Conservation (phyloP, 2,329 filamentous ascomycete genomes). For the Sclerotinia trifoliorum region DNA sequence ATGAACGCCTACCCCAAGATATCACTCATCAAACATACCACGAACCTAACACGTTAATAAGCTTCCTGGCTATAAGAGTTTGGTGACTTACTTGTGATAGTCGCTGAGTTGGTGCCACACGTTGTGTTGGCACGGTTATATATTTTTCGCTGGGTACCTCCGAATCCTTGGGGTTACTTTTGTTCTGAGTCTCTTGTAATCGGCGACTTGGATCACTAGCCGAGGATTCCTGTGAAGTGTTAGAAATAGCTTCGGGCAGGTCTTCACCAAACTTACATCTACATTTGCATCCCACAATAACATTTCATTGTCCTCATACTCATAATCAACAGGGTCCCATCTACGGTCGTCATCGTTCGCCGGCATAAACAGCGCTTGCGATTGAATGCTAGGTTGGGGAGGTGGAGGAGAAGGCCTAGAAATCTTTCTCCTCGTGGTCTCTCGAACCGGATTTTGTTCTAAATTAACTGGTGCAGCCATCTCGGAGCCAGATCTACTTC, state of each 20-base stretch:
- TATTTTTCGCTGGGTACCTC: constrained; percentile 7
- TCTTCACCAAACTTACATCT: constrained; percentile 48
- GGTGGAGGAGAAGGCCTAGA: constrained; percentile 53
- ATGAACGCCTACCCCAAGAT: not conserved
- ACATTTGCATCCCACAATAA: constrained; percentile 73
- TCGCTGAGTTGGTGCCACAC: constrained; percentile 70
- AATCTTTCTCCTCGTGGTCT: constrained; percentile 39
- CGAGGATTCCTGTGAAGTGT: constrained; percentile 31
- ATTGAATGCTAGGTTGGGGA: constrained; percentile 57
- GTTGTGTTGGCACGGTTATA: constrained; percentile 32
- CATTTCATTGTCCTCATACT: constrained; percentile 63
- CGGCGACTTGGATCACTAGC: constrained; percentile 34
- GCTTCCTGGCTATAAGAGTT: constrained; percentile 22
- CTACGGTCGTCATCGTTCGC: constrained; percentile 62
- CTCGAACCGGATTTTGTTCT: constrained; percentile 27
- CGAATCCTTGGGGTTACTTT: constrained; percentile 22
- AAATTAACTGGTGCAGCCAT: constrained; percentile 35
- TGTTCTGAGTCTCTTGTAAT: constrained; percentile 26
- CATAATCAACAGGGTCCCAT: constrained; percentile 71
- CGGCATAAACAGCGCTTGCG: constrained; percentile 69
- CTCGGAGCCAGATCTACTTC: constrained; percentile 27
- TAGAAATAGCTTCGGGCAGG: constrained; percentile 35
- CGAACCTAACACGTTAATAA: constrained; percentile 37
- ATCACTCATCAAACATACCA: constrained; percentile 39
- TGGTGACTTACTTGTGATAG: constrained; percentile 62